Percentiles rank a stretch among this genome's conserved stretches.
Conservation (phyloP, 352 stramenopile species). For the Phytopythium sindhum region DNA sequence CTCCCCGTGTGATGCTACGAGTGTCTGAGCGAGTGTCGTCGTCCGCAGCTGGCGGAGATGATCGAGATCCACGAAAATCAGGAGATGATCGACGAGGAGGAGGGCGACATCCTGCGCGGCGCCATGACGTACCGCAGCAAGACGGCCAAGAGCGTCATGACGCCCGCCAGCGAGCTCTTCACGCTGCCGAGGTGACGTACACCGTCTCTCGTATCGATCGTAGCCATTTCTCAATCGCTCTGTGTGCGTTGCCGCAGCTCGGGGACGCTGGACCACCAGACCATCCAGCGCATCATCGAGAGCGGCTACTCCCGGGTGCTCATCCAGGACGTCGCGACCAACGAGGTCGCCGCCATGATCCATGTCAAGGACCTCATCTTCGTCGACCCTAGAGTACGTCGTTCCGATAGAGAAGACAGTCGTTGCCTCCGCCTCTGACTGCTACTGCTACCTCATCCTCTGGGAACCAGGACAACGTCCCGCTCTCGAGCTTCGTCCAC, state of each 20-base stretch:
- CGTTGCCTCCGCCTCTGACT: constrained; percentile 52
- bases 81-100: constrained; percentile 92
- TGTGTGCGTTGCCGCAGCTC: constrained; percentile 25
- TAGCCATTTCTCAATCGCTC: background rate
- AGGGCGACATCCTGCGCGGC: constrained; percentile 92
- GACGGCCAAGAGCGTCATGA: constrained; percentile 93
- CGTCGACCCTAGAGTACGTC: constrained; percentile 94
- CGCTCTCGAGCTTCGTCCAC: constrained; percentile 63
- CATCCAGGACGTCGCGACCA: constrained; percentile 69
- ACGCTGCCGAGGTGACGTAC: constrained; percentile 75
- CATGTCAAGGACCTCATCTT: constrained; percentile 99
- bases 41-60: constrained; percentile 91
- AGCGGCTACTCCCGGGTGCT: constrained; percentile 96
- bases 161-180: constrained; percentile 91
- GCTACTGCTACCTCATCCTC: background rate
- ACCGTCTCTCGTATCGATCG: background rate
- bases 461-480: constrained; percentile 47
- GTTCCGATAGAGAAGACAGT: no score
- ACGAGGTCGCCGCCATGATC: constrained; percentile 96
- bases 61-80: constrained; percentile 96
- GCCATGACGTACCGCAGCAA: constrained; percentile 94
- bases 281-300: constrained; percentile 95
- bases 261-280: constrained; percentile 55
- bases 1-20: background rate
- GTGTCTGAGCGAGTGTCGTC: constrained; percentile 2